Evolutionary conservation across 306 rosid genomes (phyloP).

Genomic region (Dicorynia guianensis): DNA sequence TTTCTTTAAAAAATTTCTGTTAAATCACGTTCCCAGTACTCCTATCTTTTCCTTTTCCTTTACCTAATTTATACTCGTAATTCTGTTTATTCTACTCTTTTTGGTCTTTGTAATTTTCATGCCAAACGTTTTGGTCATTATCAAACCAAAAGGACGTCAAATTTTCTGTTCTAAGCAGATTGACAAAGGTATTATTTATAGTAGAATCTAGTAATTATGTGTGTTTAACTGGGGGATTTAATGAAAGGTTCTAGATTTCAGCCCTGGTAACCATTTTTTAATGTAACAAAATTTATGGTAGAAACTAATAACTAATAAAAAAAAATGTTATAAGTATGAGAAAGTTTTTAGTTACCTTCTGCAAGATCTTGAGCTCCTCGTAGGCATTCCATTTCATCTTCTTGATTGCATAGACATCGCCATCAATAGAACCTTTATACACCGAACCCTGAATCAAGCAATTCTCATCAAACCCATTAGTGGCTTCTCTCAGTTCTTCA

Average conservation of each 20-base stretch:
- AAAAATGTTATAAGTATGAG: background rate
- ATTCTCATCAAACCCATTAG: constrained; percentile 64
- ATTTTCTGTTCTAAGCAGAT: background rate
- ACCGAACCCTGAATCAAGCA: constrained; percentile 86
- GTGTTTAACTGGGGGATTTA: no score
- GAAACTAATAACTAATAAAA: background rate
- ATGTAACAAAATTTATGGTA: no score
- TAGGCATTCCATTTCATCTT: constrained; percentile 96
- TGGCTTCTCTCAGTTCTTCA: constrained; percentile 73
- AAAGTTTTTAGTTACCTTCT: constrained; percentile 66
- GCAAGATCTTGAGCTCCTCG: constrained; percentile 97
- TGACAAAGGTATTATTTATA: background rate
- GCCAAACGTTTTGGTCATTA: background rate
- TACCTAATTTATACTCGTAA: no score
- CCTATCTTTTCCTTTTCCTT: no score
- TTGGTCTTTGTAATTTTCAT: background rate
- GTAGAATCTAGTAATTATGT: background rate
- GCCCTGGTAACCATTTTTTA: no score
- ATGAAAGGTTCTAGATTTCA: no score
- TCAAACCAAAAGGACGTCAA: background rate
- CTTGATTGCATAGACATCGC: constrained; percentile 78
- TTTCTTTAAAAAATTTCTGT: no score
- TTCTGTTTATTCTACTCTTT: background rate
- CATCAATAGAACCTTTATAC: constrained; percentile 69
- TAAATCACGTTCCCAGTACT: no score